Evolutionary conservation across 2,329 filamentous ascomycete genomes (phyloP).

Genomic region (Calonectria crousiana): DNA sequence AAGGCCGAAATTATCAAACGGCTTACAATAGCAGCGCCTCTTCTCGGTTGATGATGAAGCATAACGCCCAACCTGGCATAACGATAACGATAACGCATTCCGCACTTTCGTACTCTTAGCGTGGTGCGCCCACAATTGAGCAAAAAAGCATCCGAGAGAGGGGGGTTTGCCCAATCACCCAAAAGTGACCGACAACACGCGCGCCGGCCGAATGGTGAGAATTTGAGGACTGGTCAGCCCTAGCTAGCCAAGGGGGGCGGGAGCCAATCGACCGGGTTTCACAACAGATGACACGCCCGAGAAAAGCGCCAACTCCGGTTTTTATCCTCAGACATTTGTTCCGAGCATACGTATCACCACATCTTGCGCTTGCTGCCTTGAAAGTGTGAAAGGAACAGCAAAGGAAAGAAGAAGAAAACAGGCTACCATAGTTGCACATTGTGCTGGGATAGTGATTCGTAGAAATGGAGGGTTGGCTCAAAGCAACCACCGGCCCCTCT

Average conservation of each 20-base stretch:
- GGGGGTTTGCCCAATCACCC: neutral
- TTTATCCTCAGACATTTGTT: constrained; percentile 1
- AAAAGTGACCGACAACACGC: neutral
- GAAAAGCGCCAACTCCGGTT: neutral
- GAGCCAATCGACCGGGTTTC: constrained; percentile 8
- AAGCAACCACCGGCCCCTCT: neutral
- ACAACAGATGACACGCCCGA: neutral
- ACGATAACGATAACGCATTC: neutral
- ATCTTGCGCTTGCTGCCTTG: neutral
- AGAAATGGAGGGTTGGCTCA: neutral
- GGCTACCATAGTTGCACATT: neutral
- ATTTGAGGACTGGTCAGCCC: constrained; percentile 7
- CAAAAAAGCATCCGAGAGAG: neutral
- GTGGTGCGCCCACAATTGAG: neutral
- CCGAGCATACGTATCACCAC: neutral
- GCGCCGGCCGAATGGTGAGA: constrained; percentile 1
- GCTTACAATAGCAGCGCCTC: constrained; percentile 40
- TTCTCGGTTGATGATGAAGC: neutral
- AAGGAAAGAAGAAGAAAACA: neutral
- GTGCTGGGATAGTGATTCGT: neutral
- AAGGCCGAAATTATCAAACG: constrained; percentile 30
- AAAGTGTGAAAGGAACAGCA: neutral
- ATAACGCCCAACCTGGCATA: neutral
- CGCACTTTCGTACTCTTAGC: neutral
- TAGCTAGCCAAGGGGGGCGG: neutral